Evolutionary conservation across 208 protist species (phyloP).

Genomic region (Spongospora subterranea): DNA sequence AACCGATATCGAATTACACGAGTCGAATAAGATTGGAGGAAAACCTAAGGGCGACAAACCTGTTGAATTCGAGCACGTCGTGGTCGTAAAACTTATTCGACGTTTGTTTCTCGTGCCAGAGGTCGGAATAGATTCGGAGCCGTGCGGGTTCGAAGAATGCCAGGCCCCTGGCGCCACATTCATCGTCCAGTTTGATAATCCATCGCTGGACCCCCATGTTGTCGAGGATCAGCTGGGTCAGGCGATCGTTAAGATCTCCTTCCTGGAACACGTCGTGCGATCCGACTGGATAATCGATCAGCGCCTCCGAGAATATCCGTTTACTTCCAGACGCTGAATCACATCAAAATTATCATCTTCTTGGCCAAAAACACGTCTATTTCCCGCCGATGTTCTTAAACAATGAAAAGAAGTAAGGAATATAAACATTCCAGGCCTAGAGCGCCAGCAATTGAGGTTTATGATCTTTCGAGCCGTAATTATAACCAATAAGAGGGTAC

Average conservation of each 20-base stretch:
- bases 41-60: neutral
- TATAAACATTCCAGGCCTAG: neutral
- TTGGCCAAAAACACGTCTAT: neutral
- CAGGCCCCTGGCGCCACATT: conserved; percentile 60
- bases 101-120: neutral
- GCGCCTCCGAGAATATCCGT: conserved; percentile 35
- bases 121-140: neutral
- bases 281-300: conserved; percentile 60
- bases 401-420: neutral
- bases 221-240: conserved; percentile 30
- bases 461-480: too few relatives aligned
- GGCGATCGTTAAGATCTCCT: neutral
- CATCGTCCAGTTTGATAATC: conserved; percentile 64
- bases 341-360: neutral
- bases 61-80: neutral
- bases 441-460: too few relatives aligned
- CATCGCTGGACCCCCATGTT: conserved; percentile 61
- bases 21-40: neutral
- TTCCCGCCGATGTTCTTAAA: conserved; percentile 21
- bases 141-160: neutral
- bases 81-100: neutral
- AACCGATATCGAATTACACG: neutral
- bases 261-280: conserved; percentile 61
- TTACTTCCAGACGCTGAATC: conserved; percentile 39
- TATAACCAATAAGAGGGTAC: too few relatives aligned